A percentile compares a stretch with the other conserved stretches of the same genome.
phyloP scores from a whole-genome alignment of 176 grass and related monocot species.

The Pontederia paniculata region DNA sequence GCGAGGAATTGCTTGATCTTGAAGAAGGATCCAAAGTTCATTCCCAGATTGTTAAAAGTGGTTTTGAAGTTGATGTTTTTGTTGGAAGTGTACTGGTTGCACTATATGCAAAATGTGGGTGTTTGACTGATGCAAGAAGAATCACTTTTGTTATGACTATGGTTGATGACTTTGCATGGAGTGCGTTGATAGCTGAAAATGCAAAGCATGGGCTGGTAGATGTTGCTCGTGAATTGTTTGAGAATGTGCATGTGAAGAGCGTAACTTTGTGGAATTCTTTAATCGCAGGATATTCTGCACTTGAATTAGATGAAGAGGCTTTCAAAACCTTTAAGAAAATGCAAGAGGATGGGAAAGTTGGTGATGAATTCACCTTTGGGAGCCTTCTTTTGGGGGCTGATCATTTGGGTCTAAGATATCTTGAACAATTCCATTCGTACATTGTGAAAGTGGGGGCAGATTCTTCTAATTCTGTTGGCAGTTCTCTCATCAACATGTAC shows the following conservation, averaged over 20 bases:
- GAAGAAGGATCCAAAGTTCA: slow-evolving; percentile 19
- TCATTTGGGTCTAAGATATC: slow-evolving; percentile 15
- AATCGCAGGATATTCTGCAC: slow-evolving; percentile 16
- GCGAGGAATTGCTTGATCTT: slow-evolving; percentile 9
- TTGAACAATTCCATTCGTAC: slow-evolving; percentile 20
- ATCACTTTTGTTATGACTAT: slow-evolving; percentile 4
- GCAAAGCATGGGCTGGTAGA: slow-evolving; percentile 7
- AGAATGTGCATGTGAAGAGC: slow-evolving; percentile 6
- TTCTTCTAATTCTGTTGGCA: slow-evolving; percentile 16
- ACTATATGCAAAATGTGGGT: slow-evolving; percentile 20
- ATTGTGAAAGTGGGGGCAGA: slow-evolving; percentile 7
- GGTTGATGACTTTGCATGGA: slow-evolving; percentile 25
- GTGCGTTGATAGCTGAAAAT: slow-evolving; percentile 24
- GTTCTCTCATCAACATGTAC: slow-evolving; percentile 28
- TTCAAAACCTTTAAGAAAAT: slow-evolving; percentile 9
- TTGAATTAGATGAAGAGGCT: slow-evolving; percentile 16
- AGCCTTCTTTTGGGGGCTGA: slow-evolving; percentile 12
- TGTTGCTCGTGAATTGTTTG: slow-evolving; percentile 16
- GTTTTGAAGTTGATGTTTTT: slow-evolving; percentile 8
- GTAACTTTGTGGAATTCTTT: slow-evolving; percentile 22
- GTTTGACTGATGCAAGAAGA: slow-evolving; percentile 15
- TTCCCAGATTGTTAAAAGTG: slow-evolving; percentile 9
- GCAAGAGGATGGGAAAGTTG: slow-evolving; percentile 7
- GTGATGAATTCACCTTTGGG: slow-evolving; percentile 23
- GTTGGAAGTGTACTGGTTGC: slow-evolving; percentile 15